Base-by-base conservation (phyloP, 2,329 filamentous ascomycete species). In the Aureobasidium melanogenum region DNA sequence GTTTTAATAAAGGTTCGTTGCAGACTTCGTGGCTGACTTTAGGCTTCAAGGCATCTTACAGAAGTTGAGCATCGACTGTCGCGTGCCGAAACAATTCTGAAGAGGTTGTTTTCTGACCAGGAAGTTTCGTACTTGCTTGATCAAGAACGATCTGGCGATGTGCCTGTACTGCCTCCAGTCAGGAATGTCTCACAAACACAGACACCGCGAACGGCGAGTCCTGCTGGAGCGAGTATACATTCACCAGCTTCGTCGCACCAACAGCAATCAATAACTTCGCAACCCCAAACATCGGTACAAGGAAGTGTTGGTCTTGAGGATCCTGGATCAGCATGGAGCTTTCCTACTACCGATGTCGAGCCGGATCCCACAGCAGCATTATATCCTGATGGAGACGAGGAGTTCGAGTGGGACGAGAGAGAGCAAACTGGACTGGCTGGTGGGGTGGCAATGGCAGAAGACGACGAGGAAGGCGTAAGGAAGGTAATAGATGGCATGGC, bases 401-500 rank as follows among this genome's bases (percentile, higher is more conserved):
- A 62, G 8, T 62, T 57, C 8, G 52, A 62, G 26, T 62, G 60
- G 60, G 60, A 62, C 34, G 60, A 62, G 14, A 54, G 51, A 39
- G 60, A 62, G 34, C 51, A 57, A n/a, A 54, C 51, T 43, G 51
- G 60, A 7, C 43, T 61, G 26, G 30, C 22, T 34, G 48, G 47
- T 26, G 51, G 59, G 3, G 41, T 51, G 1, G 41, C 59, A 3
- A 34, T 46, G 22, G 38, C 59, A 7, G 24, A 47, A 6, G 48
- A 50, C 10, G 59, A 61, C 3, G 50, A 62, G 7, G 60, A 62
- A 51, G 51, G 51, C 15, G 51, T 57, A 34, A 57, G 51, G 39
- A 60, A 61, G 24, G 52, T 61, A 19, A 57, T 62, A 44, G 67
- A 71, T 38, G 69, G 70, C 28, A 74, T 74, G 72, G 72, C 70